These are phyloP conservation scores for Microbotryum lychnidis-dioicae DNA, from an alignment of 1,284 basidiomycete species.

Conservation along the genomic window DNA sequence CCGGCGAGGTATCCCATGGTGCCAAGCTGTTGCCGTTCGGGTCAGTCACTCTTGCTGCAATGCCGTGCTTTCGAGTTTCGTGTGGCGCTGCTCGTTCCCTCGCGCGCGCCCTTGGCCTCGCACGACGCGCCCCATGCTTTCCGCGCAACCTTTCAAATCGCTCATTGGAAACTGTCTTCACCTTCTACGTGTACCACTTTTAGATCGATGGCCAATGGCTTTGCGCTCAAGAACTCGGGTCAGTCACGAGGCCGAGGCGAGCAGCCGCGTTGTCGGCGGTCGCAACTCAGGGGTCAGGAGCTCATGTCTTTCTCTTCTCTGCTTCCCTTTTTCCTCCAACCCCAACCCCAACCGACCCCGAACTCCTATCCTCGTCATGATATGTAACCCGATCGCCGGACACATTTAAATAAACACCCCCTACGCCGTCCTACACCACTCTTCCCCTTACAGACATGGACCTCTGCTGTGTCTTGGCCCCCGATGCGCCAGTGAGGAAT, in stretches of 20 bases:
- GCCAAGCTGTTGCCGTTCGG: constrained; percentile 88
- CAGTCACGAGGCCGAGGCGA: constrained; percentile 35
- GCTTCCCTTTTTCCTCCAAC: not conserved
- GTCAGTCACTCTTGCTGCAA: constrained; percentile 42
- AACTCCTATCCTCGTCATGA: too few relatives aligned
- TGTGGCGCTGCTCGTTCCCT: too few relatives aligned
- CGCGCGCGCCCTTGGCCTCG: too few relatives aligned
- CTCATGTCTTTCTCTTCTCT: not conserved
- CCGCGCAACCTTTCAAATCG: too few relatives aligned
- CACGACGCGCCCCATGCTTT: too few relatives aligned
- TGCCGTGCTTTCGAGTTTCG: not conserved
- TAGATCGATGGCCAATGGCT: constrained; percentile 69
- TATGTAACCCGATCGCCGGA: too few relatives aligned
- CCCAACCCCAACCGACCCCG: too few relatives aligned
- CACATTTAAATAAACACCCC: too few relatives aligned
- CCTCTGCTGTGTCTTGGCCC: constrained; percentile 88
- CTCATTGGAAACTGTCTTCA: not conserved
- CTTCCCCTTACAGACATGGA: constrained; percentile 77
- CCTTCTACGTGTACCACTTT: not conserved
- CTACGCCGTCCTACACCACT: too few relatives aligned
- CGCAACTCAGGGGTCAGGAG: too few relatives aligned
- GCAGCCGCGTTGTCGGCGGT: too few relatives aligned
- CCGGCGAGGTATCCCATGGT: constrained; percentile 85
- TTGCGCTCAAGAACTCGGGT: constrained; percentile 91
- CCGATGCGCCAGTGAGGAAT: constrained; percentile 52